Evolutionary conservation across 352 stramenopile species (phyloP).

Genomic region (Globisporangium rhizosaccharum): DNA sequence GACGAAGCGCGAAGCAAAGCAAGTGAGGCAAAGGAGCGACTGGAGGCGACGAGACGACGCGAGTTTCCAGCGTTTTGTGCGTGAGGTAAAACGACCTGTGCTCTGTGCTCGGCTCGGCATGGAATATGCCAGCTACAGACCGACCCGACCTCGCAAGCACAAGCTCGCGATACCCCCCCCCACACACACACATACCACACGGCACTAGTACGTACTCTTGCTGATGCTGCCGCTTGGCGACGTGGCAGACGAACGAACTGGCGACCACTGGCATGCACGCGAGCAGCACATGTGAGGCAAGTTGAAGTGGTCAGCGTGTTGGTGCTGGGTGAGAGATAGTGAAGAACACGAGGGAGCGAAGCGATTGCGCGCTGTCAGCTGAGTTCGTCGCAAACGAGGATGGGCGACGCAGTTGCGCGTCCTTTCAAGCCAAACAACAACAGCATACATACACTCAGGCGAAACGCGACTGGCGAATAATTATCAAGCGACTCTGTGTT

Average conservation of each 20-base stretch:
- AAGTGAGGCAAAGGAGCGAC: too few relatives aligned
- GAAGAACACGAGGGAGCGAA: background rate
- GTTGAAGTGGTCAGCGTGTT: background rate
- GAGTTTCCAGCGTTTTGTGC: too few relatives aligned
- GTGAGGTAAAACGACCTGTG: too few relatives aligned
- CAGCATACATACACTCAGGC: background rate
- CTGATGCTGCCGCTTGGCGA: too few relatives aligned
- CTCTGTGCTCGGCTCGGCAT: too few relatives aligned
- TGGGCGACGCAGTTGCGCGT: background rate
- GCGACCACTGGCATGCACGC: background rate
- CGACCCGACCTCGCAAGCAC: too few relatives aligned
- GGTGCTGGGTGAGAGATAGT: background rate
- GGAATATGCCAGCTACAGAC: too few relatives aligned
- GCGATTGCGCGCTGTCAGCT: constrained; percentile 3
- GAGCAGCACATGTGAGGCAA: background rate
- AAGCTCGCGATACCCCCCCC: too few relatives aligned
- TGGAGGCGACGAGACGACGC: too few relatives aligned
- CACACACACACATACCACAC: background rate
- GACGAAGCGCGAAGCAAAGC: too few relatives aligned
- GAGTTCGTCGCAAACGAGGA: constrained; percentile 4
- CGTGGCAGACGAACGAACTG: too few relatives aligned
- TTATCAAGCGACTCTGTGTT: background rate
- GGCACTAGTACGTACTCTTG: background rate
- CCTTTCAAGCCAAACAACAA: background rate
- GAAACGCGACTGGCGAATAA: background rate